Evolutionary conservation across 2,329 filamentous ascomycete species (phyloP), one percentile per base, ranked within the genome.

Genomic region (Epicoccum nigrum): DNA sequence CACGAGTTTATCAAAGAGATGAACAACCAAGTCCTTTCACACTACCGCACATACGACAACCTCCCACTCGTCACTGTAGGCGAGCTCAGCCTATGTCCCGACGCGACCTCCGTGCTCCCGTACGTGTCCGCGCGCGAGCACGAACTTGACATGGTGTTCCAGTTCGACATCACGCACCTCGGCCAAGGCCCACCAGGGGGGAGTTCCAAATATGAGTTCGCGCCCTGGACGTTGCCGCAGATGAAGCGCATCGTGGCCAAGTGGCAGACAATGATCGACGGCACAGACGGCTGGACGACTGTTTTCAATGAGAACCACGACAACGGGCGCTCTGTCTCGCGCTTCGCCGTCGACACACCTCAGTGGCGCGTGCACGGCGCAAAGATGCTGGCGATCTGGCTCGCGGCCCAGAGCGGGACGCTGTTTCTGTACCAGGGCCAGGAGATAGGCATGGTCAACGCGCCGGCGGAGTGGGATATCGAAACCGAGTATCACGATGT

Each of bases 241-340:
- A 72, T 78, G 62, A 75, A 74, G 55, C 53, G 62, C 15, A 75
- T 74, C 37, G 69, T 77, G 23, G 63, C 57, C 19, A 74, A 75
- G 23, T 81, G 78, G 75, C 80, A 83, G 61, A 67, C 64, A 0
- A 71, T 77, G 12, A 79, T 83, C 74, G 71, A 77, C 23, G 76
- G 77, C 17, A 72, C 67, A 1, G 75, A 79, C 40, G 78, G 75
- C 6, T 82, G 80, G 79, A 81, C 81, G 0, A 84, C 83, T 0
- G 76, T 80, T 0, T 88, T 86, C 62, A 76, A 82, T 46, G 85
- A 87, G 62, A 87, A 87, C 59, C 85, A 87, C 65, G 85, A 87
- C 63, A 79, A 84, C 50, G 78, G 79, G 2, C 77, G 85, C 1
- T 81, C 79, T 2, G 71, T 86, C 4, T 81, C 80, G 2, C 77